Conservation (phyloP, 257 asterid genomes). For the Solanum piurae region DNA sequence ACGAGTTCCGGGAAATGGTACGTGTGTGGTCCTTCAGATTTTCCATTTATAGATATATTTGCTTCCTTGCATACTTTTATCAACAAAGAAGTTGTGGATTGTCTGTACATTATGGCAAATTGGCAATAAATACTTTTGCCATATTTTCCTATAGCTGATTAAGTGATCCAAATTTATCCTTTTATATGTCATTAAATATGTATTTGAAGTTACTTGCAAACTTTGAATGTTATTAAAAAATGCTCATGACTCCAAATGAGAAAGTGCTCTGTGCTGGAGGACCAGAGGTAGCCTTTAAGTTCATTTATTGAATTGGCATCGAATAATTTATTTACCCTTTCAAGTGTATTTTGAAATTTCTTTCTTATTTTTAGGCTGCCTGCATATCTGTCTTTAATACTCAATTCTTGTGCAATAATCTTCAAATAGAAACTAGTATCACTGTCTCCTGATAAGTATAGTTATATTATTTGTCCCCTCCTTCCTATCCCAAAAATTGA, state of each 20-base stretch:
- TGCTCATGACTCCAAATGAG: background rate
- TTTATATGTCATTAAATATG: background rate
- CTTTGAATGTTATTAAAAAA: background rate
- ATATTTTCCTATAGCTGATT: background rate
- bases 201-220: background rate
- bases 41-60: background rate
- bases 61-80: background rate
- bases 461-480: background rate
- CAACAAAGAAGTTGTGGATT: background rate
- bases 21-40: background rate
- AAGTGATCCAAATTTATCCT: background rate
- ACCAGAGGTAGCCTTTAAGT: background rate
- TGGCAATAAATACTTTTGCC: background rate
- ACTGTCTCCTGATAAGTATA: background rate
- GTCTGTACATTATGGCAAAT: background rate
- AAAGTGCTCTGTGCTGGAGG: background rate
- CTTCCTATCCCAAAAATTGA: background rate
- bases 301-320: background rate
- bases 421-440: background rate
- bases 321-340: background rate
- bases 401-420: background rate
- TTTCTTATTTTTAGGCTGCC: background rate
- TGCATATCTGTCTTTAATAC: background rate
- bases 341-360: background rate
- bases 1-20: conserved; percentile 90